These are phyloP conservation scores for Amanita fuliginea DNA, from an alignment of 768 basidiomycete genomes.

Conservation along the genomic window DNA sequence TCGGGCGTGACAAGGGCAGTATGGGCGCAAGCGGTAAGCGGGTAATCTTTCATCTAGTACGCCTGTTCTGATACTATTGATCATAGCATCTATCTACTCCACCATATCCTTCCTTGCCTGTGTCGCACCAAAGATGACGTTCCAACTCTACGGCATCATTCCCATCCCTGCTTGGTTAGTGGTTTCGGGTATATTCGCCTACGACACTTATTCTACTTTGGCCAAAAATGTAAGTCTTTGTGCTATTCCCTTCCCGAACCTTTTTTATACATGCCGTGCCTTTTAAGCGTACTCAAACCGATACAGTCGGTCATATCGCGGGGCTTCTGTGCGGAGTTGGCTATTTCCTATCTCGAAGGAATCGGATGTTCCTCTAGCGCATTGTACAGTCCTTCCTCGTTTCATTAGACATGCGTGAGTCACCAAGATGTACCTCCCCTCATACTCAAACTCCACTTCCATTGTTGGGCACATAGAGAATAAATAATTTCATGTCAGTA, in stretches of 20 bases:
- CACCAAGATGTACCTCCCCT: background rate
- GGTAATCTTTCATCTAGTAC: constrained; percentile 1
- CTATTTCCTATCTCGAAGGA: constrained; percentile 35
- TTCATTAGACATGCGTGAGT: background rate
- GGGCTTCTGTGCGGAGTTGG: constrained; percentile 52
- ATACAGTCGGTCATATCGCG: constrained; percentile 60
- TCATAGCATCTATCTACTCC: constrained; percentile 59
- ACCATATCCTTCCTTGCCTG: constrained; percentile 65
- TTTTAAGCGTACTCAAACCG: constrained; percentile 37
- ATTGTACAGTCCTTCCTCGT: background rate
- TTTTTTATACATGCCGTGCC: constrained; percentile 1
- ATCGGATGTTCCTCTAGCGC: constrained; percentile 12
- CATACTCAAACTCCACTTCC: background rate
- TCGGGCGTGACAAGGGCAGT: constrained; percentile 27
- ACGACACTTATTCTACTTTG: constrained; percentile 40
- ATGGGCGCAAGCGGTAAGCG: constrained; percentile 67
- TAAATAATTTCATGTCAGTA: no score
- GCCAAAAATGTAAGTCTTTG: constrained; percentile 23
- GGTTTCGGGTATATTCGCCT: constrained; percentile 55
- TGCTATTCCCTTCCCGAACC: background rate
- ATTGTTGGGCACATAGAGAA: no score
- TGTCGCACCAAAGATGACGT: constrained; percentile 50
- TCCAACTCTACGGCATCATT: constrained; percentile 65
- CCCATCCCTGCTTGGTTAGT: constrained; percentile 74
- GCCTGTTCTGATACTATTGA: background rate